Percentiles rank a stretch among this genome's conserved stretches.
These are phyloP conservation scores for Punctularia strigosozonata DNA, from an alignment of 768 basidiomycete genomes.

Conservation along the genomic window DNA sequence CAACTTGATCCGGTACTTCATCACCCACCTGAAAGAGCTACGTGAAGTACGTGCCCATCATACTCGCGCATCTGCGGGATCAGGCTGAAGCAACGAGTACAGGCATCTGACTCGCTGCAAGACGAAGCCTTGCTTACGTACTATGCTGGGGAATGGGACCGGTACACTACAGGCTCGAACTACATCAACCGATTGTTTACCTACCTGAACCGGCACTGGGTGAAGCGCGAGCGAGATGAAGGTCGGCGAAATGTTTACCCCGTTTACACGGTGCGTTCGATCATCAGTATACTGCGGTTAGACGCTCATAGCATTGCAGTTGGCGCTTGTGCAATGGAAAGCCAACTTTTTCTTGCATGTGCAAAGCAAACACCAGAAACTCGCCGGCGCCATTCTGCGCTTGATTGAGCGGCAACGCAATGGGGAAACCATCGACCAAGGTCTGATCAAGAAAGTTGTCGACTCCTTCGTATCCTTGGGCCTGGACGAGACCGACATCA, in stretches of 20 bases:
- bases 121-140: slow-evolving; percentile 84
- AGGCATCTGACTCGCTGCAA: slow-evolving; percentile 73
- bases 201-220: slow-evolving; percentile 98
- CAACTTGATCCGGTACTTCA: slow-evolving; percentile 86
- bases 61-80: not conserved
- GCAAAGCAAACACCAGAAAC: slow-evolving; percentile 71
- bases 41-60: slow-evolving; percentile 34
- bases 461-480: slow-evolving; percentile 94
- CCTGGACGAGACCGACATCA: slow-evolving; percentile 83
- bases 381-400: slow-evolving; percentile 78
- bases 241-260: slow-evolving; percentile 91
- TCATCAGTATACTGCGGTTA: not conserved
- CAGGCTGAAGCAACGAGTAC: slow-evolving; percentile 1
- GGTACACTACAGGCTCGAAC: slow-evolving; percentile 94
- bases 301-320: slow-evolving; percentile 26
- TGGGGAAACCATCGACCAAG: slow-evolving; percentile 88
- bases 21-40: slow-evolving; percentile 60
- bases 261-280: slow-evolving; percentile 76
- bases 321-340: slow-evolving; percentile 96
- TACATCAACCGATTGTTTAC: slow-evolving; percentile 97
- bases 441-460: slow-evolving; percentile 87
- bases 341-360: slow-evolving; percentile 79
- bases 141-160: slow-evolving; percentile 89
- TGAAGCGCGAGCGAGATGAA: slow-evolving; percentile 95
- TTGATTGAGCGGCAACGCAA: slow-evolving; percentile 91